A percentile compares a stretch with the other conserved stretches of the same genome.
phyloP scores from a whole-genome alignment of 257 asterid genomes.

The Solanum commersonii region DNA sequence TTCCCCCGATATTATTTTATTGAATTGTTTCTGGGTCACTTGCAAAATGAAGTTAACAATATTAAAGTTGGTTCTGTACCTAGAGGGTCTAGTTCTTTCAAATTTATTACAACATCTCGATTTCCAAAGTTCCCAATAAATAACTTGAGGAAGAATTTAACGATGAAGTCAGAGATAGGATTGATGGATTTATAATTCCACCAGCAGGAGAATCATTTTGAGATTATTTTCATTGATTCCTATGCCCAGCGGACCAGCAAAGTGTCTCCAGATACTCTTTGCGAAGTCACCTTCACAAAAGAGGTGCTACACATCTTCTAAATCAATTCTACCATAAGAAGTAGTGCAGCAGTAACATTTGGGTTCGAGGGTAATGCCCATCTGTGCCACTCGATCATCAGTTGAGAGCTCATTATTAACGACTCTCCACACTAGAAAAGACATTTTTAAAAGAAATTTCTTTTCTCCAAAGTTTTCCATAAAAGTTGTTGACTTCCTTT shows the following conservation, averaged over 20 bases:
- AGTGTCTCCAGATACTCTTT: neutral
- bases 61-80: neutral
- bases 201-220: no score
- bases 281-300: neutral
- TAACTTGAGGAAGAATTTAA: no score
- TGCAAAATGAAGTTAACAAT: neutral
- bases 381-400: neutral
- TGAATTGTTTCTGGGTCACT: neutral
- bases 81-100: neutral
- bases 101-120: neutral
- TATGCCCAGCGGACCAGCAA: no score
- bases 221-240: no score
- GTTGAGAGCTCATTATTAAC: neutral
- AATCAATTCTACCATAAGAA: neutral
- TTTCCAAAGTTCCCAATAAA: neutral
- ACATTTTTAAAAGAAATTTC: neutral
- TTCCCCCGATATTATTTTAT: no score
- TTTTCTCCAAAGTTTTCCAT: neutral
- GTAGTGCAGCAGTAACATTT: neutral
- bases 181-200: no score
- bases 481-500: neutral
- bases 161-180: no score
- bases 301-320: neutral
- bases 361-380: neutral
- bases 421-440: neutral